Percentiles rank a stretch among this genome's conserved stretches.
Conservation (phyloP, 2,329 filamentous ascomycete species). For the Blastomyces parvus region DNA sequence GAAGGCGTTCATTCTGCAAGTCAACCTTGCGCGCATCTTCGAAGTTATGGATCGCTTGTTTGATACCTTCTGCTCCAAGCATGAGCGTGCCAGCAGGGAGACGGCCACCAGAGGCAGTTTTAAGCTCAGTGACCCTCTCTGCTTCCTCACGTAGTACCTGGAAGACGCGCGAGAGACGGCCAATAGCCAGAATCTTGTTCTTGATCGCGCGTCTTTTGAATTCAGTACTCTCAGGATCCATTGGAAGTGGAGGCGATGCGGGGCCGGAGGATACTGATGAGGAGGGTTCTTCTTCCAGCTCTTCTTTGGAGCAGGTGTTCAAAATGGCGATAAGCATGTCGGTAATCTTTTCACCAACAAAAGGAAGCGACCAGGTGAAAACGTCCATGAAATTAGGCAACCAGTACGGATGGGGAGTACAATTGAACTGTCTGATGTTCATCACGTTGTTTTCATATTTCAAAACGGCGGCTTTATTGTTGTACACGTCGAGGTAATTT, state of each 20-base stretch:
- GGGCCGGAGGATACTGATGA: slow-evolving; percentile 63
- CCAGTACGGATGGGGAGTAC: slow-evolving; percentile 98
- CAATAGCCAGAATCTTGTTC: slow-evolving; percentile 98
- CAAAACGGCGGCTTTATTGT: slow-evolving; percentile 97
- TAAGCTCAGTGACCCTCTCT: slow-evolving; percentile 91
- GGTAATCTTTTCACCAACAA: slow-evolving; percentile 97
- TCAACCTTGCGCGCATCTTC: slow-evolving; percentile 97
- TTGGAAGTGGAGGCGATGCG: slow-evolving; percentile 59
- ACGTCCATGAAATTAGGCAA: slow-evolving; percentile 99
- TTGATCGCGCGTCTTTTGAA: slow-evolving; percentile 96
- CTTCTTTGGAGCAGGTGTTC: slow-evolving; percentile 98
- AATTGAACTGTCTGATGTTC: slow-evolving; percentile 99
- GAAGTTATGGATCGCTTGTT: slow-evolving; percentile 93
- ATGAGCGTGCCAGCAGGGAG: slow-evolving; percentile 93
- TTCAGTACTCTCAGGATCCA: slow-evolving; percentile 79
- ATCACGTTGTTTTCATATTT: slow-evolving; percentile 99
- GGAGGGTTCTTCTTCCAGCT: slow-evolving; percentile 81
- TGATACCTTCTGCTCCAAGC: slow-evolving; percentile 96
- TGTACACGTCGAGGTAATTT: slow-evolving; percentile 98
- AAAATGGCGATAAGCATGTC: slow-evolving; percentile 99
- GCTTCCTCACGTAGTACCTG: slow-evolving; percentile 96
- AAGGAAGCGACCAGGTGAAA: slow-evolving; percentile 98
- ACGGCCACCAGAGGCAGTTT: slow-evolving; percentile 87
- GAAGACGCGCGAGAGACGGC: slow-evolving; percentile 92
- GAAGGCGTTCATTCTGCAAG: slow-evolving; percentile 88